Evolutionary conservation across 495 filamentous ascomycete genomes (phyloP).

Genomic region (Lentithecium fluviatile): DNA sequence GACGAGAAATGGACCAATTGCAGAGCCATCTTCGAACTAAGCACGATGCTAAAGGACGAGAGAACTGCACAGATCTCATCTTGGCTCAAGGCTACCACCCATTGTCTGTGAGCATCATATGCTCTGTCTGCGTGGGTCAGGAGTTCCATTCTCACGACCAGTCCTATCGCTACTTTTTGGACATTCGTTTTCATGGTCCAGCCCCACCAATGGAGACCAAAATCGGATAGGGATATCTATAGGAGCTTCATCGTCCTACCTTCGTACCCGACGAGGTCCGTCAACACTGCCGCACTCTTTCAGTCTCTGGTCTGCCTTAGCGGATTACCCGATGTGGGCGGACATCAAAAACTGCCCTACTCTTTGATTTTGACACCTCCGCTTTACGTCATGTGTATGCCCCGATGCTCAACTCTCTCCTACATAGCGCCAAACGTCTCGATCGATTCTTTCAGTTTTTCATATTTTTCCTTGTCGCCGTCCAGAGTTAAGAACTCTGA

Average conservation of each 20-base stretch:
- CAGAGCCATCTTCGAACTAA: neutral
- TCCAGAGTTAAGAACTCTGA: no score
- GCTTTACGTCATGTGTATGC: neutral
- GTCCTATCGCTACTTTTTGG: neutral
- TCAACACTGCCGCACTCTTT: slow-evolving; percentile 3
- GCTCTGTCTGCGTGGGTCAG: neutral
- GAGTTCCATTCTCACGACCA: neutral
- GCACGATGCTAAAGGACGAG: neutral
- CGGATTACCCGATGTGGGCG: neutral
- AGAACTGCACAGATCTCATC: neutral
- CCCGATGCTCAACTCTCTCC: no score
- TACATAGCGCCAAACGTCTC: no score
- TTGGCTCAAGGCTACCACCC: neutral
- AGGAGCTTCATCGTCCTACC: no score
- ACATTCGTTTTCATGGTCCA: neutral
- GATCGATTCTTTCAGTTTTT: no score
- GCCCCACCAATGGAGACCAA: neutral
- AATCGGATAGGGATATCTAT: no score
- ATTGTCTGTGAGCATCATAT: neutral
- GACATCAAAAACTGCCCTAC: neutral
- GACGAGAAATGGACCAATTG: neutral
- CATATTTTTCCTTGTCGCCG: no score
- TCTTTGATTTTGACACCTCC: neutral
- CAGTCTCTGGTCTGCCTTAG: slow-evolving; percentile 4
- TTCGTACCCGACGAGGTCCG: neutral